Evolutionary conservation across 495 filamentous ascomycete species (phyloP).

Genomic region (Penicillium longicatenatum): DNA sequence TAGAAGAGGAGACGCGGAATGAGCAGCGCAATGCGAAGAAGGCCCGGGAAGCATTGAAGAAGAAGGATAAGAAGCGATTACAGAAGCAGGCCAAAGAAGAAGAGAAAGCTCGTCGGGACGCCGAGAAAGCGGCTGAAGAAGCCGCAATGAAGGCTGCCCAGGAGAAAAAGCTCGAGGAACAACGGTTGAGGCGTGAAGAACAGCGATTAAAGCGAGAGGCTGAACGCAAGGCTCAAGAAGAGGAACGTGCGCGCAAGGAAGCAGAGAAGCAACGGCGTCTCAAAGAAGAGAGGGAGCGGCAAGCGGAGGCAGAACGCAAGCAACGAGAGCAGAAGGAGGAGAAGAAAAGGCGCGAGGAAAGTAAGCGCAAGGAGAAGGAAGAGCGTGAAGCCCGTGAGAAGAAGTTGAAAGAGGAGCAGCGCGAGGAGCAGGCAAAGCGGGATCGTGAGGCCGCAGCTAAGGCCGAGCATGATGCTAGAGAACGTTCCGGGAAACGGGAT

Average conservation of each 20-base stretch:
- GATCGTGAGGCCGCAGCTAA: constrained; percentile 47
- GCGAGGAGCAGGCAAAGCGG: constrained; percentile 62
- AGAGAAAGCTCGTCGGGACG: constrained; percentile 82
- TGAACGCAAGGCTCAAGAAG: constrained; percentile 87
- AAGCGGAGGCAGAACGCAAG: constrained; percentile 73
- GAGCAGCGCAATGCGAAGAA: constrained; percentile 87
- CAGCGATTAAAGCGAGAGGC: constrained; percentile 89
- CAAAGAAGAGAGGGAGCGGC: constrained; percentile 81
- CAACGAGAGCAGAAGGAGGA: constrained; percentile 75
- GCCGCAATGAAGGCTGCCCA: constrained; percentile 73
- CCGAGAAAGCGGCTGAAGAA: constrained; percentile 90
- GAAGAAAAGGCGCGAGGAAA: constrained; percentile 66
- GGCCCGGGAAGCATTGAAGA: constrained; percentile 87
- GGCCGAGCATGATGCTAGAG: constrained; percentile 48
- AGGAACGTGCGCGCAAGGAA: constrained; percentile 79
- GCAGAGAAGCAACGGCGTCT: constrained; percentile 74
- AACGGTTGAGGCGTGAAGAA: constrained; percentile 78
- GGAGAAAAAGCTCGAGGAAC: constrained; percentile 78
- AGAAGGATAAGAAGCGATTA: constrained; percentile 83
- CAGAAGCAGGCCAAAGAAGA: constrained; percentile 88
- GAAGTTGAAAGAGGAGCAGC: constrained; percentile 65
- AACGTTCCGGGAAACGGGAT: constrained; percentile 51
- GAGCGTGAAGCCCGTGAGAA: constrained; percentile 76
- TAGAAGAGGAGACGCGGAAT: constrained; percentile 75
- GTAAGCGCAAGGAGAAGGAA: constrained; percentile 64